These are phyloP conservation scores for Penicillium sp. DNA, from an alignment of 2,329 filamentous ascomycete genomes.

Conservation along the genomic window DNA sequence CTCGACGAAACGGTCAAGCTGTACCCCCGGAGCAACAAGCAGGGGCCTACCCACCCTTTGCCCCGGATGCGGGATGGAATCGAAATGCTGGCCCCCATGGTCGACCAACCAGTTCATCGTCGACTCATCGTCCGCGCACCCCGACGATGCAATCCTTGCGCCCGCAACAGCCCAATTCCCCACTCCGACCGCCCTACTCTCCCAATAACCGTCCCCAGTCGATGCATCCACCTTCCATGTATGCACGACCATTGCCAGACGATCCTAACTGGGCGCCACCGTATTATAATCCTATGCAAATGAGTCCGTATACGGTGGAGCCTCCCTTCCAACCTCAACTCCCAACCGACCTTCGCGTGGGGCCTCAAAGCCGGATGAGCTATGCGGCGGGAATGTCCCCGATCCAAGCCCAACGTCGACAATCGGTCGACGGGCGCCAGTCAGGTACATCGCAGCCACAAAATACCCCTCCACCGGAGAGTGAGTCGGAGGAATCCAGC, in stretches of 20 bases:
- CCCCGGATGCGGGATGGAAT: conserved; percentile 49
- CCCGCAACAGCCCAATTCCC: conserved; percentile 32
- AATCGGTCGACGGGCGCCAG: conserved; percentile 20
- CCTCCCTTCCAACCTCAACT: conserved; percentile 31
- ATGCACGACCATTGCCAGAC: conserved; percentile 47
- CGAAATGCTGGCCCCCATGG: conserved; percentile 38
- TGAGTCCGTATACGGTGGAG: conserved; percentile 32
- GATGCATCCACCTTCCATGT: conserved; percentile 37
- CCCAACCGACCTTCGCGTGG: conserved; percentile 34
- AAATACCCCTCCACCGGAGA: conserved; percentile 11
- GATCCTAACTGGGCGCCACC: conserved; percentile 50
- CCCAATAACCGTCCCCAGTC: conserved; percentile 38
- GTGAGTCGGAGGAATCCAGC: conserved; percentile 20
- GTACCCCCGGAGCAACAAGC: conserved; percentile 14
- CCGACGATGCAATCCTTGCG: conserved; percentile 42
- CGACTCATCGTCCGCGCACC: conserved; percentile 45
- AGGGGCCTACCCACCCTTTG: conserved; percentile 34
- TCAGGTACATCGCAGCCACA: conserved; percentile 13
- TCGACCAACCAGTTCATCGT: conserved; percentile 36
- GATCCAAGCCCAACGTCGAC: conserved; percentile 25
- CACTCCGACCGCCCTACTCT: conserved; percentile 37
- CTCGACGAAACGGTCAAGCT: conserved; percentile 16
- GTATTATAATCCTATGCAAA: conserved; percentile 24
- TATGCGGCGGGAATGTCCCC: conserved; percentile 13
- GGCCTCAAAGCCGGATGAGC: conserved; percentile 25